Evolutionary conservation across 768 basidiomycete genomes (phyloP).

Genomic region (Gloeostereum incarnatum): DNA sequence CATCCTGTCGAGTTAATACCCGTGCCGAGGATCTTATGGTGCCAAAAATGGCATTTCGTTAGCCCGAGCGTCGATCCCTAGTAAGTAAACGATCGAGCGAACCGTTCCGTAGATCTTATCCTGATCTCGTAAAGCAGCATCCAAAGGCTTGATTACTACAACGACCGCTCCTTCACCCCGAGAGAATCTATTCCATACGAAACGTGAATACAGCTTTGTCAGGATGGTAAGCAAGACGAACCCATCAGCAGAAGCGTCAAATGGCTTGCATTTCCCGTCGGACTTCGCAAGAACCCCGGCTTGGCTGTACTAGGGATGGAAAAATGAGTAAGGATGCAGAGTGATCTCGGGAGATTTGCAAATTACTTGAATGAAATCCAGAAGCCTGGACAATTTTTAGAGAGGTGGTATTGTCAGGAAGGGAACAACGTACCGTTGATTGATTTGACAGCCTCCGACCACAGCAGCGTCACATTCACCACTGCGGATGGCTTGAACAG

Average conservation of each 20-base stretch:
- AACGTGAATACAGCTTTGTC: neutral
- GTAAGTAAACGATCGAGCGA: conserved; percentile 2
- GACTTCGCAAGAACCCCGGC: conserved; percentile 26
- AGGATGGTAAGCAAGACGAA: conserved; percentile 10
- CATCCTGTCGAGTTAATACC: conserved; percentile 27
- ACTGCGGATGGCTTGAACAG: conserved; percentile 28
- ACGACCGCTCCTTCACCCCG: conserved; percentile 27
- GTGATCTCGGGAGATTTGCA: no score
- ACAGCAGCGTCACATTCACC: conserved; percentile 41
- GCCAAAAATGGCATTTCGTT: neutral
- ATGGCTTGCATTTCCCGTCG: conserved; percentile 33
- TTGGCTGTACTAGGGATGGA: conserved; percentile 29
- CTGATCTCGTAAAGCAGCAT: conserved; percentile 24
- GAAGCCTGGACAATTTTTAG: conserved; percentile 1
- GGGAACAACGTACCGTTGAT: conserved; percentile 21
- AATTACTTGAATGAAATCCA: conserved; percentile 24
- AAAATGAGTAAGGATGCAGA: no score
- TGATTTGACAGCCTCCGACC: conserved; percentile 34
- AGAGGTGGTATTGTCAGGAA: neutral
- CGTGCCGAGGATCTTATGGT: conserved; percentile 28
- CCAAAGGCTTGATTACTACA: conserved; percentile 29
- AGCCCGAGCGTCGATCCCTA: no score
- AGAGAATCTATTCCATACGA: conserved; percentile 19
- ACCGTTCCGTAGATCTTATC: conserved; percentile 33
- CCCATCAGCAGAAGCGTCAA: conserved; percentile 34